A percentile compares a stretch with the other conserved stretches of the same genome.
Evolutionary conservation across 805 yeast genomes (phyloP).

Genomic region (Ogataea sp.): DNA sequence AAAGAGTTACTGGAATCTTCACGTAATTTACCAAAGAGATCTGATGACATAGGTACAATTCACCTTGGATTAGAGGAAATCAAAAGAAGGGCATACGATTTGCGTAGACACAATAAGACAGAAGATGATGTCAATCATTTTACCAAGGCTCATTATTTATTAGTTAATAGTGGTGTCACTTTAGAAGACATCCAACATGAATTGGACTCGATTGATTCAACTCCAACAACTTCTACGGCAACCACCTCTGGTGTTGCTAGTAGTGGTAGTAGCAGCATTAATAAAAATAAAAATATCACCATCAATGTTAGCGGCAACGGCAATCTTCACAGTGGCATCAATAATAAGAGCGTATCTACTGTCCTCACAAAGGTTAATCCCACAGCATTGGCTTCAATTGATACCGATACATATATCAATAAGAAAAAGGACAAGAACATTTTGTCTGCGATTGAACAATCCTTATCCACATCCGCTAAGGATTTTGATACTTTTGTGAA

Average conservation of each 20-base stretch:
- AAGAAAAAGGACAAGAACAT: constrained; percentile 78
- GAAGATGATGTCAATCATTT: constrained; percentile 31
- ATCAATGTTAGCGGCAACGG: background rate
- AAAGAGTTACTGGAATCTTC: constrained; percentile 75
- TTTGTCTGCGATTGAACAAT: constrained; percentile 73
- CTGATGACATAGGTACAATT: constrained; percentile 68
- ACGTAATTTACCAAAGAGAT: constrained; percentile 56
- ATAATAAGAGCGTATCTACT: too few relatives aligned
- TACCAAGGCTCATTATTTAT: constrained; percentile 77
- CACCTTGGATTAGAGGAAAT: constrained; percentile 77
- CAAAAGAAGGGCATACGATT: constrained; percentile 52
- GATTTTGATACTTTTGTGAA: constrained; percentile 78
- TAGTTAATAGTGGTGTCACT: constrained; percentile 84
- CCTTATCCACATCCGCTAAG: constrained; percentile 61
- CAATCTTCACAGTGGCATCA: background rate
- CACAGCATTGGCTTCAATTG: too few relatives aligned
- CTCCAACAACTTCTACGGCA: background rate
- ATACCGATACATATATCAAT: constrained; percentile 56
- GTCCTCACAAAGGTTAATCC: too few relatives aligned
- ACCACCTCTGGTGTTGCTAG: background rate
- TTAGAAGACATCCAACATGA: constrained; percentile 74
- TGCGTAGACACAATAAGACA: constrained; percentile 35
- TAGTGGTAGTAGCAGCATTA: too few relatives aligned
- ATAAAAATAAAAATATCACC: background rate
- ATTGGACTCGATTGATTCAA: constrained; percentile 31